Evolutionary conservation across 441 rosid genomes (phyloP).

Genomic region (Populus hybrid): DNA sequence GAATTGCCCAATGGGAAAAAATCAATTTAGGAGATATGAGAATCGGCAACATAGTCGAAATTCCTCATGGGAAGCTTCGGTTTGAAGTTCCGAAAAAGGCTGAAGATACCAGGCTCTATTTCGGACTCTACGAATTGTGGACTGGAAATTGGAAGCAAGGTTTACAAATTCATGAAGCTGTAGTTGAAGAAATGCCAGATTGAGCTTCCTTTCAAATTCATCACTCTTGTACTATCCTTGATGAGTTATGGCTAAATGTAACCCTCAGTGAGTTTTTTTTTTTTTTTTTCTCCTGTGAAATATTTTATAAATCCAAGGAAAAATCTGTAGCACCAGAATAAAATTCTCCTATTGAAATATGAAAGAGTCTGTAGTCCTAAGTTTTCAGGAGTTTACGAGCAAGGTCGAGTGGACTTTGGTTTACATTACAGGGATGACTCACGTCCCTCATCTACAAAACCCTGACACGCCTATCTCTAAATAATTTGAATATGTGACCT

Average conservation of each 20-base stretch:
- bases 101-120: conserved; percentile 27
- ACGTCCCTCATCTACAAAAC: background rate
- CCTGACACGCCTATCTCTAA: background rate
- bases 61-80: background rate
- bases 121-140: conserved; percentile 76
- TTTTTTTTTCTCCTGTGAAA: background rate
- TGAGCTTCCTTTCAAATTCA: background rate
- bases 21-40: conserved; percentile 18
- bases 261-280: background rate
- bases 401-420: background rate
- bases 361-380: background rate
- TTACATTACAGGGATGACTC: background rate
- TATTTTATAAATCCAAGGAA: background rate
- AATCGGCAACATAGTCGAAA: background rate
- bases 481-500: background rate
- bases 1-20: conserved; percentile 30
- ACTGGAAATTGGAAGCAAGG: conserved; percentile 60
- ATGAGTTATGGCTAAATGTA: background rate
- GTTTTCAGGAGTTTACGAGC: background rate
- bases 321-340: background rate
- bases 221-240: background rate
- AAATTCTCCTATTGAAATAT: background rate
- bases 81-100: conserved; percentile 6
- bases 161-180: conserved; percentile 39
- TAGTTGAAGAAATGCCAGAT: conserved; percentile 15